Base-by-base conservation (phyloP, 2,329 filamentous ascomycete species). In the Cytospora leucostoma region DNA sequence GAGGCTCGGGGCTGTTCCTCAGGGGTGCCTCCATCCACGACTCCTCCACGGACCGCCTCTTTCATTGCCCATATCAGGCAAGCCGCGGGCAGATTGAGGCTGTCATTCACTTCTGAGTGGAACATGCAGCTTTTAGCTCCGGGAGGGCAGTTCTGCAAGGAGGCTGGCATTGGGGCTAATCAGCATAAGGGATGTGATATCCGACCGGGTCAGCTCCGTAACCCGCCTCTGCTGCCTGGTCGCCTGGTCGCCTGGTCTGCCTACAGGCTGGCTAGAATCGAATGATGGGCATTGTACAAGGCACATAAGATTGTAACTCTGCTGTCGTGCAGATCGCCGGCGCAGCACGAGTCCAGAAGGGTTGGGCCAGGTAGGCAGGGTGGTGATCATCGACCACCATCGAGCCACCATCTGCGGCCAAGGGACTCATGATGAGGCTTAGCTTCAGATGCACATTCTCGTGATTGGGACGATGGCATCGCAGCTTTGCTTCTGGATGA, bases 391-490 rank as follows among this genome's bases (percentile, higher is more conserved):
- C 33, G 38, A 17, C 53, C 35, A n/a, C 32, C n/a, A 19, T 49
- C 32, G 51, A 37, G 49, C 40, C 47, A 53, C 49, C 59, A 55
- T 61, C 51, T 61, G 59, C 59, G 38, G 59, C 59, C 51, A 38
- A 38, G 51, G 38, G 59, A 54, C 50, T 38, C 34, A 6, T 7
- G 13, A n/a, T 37, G 50, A 32, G 51, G 21, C 44, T 12, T 11
- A 33, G 17, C 11, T 53, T 15, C 19, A 13, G 13, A 4, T 13
- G 12, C 11, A 38, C 15, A 15, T 35, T 12, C n/a, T 49, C 33
- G 19, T 40, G 56, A 63, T 63, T 63, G 61, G 61, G 61, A 63
- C 61, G 61, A 55, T 59, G 37, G 40, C 51, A 27, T 27, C 37
- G 61, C 61, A 56, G 40, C 49, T 35, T 38, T 38, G 33, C 8